Evolutionary conservation across 176 grass and related monocot genomes (phyloP), one percentile per base, ranked within the genome.

Genomic region (Oryza officinalis): DNA sequence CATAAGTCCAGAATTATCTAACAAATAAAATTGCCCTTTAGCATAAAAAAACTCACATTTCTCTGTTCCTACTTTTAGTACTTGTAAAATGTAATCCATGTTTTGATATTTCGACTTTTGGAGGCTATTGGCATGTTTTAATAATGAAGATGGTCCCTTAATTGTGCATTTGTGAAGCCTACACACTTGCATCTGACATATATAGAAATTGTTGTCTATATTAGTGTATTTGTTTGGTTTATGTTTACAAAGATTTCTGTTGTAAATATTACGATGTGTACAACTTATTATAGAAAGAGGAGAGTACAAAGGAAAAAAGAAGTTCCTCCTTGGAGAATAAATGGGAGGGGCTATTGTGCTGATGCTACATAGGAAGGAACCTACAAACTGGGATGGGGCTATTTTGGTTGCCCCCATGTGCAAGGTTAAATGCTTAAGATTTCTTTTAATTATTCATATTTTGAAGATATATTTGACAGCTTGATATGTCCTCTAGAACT

Each of bases 361-460:
- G 67, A 78, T 91, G 46, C 84, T 97, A 46, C 94, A 93, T n/a
- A 93, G 86, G 67, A 94, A 91, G 70, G 75, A 88, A 47, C 91
- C 89, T 33, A 69, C 28, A 20, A 86, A 75, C 43, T 97, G 94
- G 94, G 80, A 97, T 81, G 91, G 94, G 3, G 86, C 86, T 13
- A 82, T 97, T 80, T 76, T 89, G 15, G 84, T 93, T 75, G 88
- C 94, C 41, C 94, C 91, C 5, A 97, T 97, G 94, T 97, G 94
- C 85, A 97, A 97, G 94, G 94, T 91, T 76, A 25, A 3, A 20
- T 60, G 18, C 15, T 12, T 14, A 32, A 67, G 54, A 65, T 41
- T 54, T 54, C 50, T 54, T 15, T 68, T 60, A 20, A 22, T 50
- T 38, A 18, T 28, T 79, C 45, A 26, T 27, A 11, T 32, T 17